phyloP scores from a whole-genome alignment of 306 rosid genomes.

The Medicago arabica region DNA sequence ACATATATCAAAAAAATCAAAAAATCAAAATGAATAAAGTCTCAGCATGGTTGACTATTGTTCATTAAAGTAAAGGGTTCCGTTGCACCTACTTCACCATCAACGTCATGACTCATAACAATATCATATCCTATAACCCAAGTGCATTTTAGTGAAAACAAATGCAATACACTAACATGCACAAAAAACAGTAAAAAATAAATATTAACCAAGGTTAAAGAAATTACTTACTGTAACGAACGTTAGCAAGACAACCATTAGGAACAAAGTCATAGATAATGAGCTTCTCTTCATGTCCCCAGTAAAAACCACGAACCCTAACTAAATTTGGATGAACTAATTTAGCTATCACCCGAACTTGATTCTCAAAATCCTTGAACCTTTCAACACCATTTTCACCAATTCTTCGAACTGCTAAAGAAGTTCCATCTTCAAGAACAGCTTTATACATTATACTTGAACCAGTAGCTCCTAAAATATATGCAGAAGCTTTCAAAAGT shows the following conservation, averaged over 20 bases:
- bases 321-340: constrained; percentile 86
- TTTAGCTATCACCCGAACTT: constrained; percentile 72
- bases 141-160: constrained; percentile 43
- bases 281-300: constrained; percentile 90
- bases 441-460: constrained; percentile 98
- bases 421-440: constrained; percentile 82
- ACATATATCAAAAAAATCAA: neutral
- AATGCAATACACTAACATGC: constrained; percentile 28
- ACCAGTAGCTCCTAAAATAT: constrained; percentile 88
- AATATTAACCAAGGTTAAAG: neutral
- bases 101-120: constrained; percentile 38
- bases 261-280: constrained; percentile 94
- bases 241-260: constrained; percentile 91
- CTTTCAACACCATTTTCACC: constrained; percentile 81
- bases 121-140: no score
- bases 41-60: constrained; percentile 54
- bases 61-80: constrained; percentile 48
- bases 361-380: constrained; percentile 87
- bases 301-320: constrained; percentile 87
- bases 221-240: constrained; percentile 81
- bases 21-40: neutral
- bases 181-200: neutral
- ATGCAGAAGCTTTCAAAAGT: constrained; percentile 83
- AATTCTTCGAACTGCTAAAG: constrained; percentile 85
- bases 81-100: constrained; percentile 68